Conservation (phyloP, 2,329 filamentous ascomycete species). For the Cladosporium sp. region DNA sequence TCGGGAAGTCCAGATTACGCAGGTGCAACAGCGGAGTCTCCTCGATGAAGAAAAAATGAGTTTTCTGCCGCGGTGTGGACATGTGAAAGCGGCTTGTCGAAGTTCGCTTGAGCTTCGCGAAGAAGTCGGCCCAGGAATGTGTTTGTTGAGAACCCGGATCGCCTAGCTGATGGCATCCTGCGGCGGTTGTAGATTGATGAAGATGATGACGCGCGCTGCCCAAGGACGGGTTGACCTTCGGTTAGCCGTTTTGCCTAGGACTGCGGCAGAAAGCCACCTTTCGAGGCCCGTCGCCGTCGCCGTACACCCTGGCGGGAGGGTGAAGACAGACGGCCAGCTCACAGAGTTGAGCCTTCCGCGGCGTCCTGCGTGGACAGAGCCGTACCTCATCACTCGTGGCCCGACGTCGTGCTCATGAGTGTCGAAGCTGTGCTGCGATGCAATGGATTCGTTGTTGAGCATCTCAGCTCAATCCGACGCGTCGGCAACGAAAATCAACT, state of each 20-base stretch:
- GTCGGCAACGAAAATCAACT: background rate
- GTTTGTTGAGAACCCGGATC: background rate
- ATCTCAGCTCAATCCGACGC: background rate
- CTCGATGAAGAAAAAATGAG: background rate
- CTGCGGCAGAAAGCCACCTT: constrained; percentile 17
- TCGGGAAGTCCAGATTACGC: background rate
- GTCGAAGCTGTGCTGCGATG: background rate
- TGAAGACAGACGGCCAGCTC: constrained; percentile 5
- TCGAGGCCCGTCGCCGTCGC: constrained; percentile 16
- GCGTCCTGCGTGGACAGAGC: background rate
- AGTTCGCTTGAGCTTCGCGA: constrained; percentile 10
- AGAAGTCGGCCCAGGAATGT: background rate
- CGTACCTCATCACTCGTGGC: background rate
- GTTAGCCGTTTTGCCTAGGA: constrained; percentile 13
- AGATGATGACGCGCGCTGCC: constrained; percentile 1
- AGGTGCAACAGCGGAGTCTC: background rate
- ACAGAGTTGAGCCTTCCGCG: background rate
- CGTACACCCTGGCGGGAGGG: constrained; percentile 3
- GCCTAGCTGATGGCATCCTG: background rate
- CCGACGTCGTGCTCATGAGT: background rate
- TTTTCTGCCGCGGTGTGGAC: constrained; percentile 5
- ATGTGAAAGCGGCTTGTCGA: background rate
- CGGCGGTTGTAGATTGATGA: constrained; percentile 1
- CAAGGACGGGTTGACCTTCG: constrained; percentile 8
- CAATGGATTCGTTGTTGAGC: background rate